Conservation (phyloP, 2,329 filamentous ascomycete species). For the Sarocladium brachiariae region DNA sequence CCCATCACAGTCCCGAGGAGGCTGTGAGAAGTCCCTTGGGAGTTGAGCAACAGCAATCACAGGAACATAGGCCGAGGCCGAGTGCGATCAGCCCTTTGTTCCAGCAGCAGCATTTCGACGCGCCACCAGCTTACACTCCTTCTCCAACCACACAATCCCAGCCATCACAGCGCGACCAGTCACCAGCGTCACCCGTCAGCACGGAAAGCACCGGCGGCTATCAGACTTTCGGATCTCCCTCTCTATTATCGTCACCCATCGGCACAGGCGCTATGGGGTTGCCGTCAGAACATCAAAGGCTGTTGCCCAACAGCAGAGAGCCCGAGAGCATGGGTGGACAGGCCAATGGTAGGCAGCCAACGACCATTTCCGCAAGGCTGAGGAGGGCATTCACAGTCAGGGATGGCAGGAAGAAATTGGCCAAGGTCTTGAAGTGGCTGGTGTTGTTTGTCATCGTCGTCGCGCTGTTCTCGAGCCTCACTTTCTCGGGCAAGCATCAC, state of each 20-base stretch:
- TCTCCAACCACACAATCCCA: conserved; percentile 24
- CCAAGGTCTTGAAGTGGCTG: conserved; percentile 23
- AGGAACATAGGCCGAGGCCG: background rate
- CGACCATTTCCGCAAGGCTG: conserved; percentile 23
- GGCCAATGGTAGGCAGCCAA: conserved; percentile 14
- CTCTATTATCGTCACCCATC: conserved; percentile 12
- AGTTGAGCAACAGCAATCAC: conserved; percentile 3
- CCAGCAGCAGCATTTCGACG: conserved; percentile 26
- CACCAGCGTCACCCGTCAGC: conserved; percentile 1
- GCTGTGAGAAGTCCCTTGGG: background rate
- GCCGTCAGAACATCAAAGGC: conserved; percentile 33
- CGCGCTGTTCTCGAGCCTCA: conserved; percentile 19
- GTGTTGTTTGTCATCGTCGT: conserved; percentile 26
- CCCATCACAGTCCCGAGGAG: background rate
- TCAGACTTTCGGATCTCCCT: conserved; percentile 32
- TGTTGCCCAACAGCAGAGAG: conserved; percentile 28
- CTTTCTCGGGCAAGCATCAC: conserved; percentile 15
- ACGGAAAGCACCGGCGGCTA: conserved; percentile 25
- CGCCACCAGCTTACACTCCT: conserved; percentile 46
- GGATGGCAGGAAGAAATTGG: conserved; percentile 20
- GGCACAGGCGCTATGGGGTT: conserved; percentile 39
- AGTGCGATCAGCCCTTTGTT: conserved; percentile 12
- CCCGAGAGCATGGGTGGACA: conserved; percentile 40
- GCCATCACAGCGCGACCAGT: conserved; percentile 21
- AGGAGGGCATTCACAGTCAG: conserved; percentile 14